Percentiles rank a stretch among this genome's conserved stretches.
phyloP scores from a whole-genome alignment of 345 rosid genomes.

The Hypericum perforatum region DNA sequence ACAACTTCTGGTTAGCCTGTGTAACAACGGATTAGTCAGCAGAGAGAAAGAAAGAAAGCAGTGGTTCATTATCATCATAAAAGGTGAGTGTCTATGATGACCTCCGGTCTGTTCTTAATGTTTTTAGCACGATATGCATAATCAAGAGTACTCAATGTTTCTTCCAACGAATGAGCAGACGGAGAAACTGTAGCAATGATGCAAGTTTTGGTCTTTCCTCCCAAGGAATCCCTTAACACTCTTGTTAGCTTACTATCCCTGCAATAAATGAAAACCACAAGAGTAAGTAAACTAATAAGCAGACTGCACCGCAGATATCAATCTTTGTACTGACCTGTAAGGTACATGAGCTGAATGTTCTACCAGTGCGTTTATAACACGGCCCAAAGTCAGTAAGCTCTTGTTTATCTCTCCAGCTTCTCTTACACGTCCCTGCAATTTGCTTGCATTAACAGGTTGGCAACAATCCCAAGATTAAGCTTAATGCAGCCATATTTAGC shows the following conservation, averaged over 20 bases:
- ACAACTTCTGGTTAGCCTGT: slow-evolving; percentile 92
- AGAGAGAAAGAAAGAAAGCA: slow-evolving; percentile 6
- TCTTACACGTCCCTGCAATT: slow-evolving; percentile 76
- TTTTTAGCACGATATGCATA: slow-evolving; percentile 89
- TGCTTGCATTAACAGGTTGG: neutral
- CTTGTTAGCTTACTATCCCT: slow-evolving; percentile 98
- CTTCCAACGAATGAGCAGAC: slow-evolving; percentile 74
- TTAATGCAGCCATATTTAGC: too few species aligned
- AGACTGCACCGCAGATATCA: neutral
- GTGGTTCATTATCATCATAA: neutral
- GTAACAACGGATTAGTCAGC: slow-evolving; percentile 9
- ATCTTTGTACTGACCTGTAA: slow-evolving; percentile 43
- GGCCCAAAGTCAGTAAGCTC: slow-evolving; percentile 90
- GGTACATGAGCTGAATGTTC: slow-evolving; percentile 97
- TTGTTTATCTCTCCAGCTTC: slow-evolving; percentile 98
- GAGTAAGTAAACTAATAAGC: neutral
- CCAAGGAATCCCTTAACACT: slow-evolving; percentile 80
- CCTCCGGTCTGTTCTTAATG: slow-evolving; percentile 95
- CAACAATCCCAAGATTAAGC: too few species aligned
- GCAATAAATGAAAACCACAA: slow-evolving; percentile 12
- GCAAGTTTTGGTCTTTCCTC: slow-evolving; percentile 96
- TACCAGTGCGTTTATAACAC: slow-evolving; percentile 93
- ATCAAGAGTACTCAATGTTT: slow-evolving; percentile 88
- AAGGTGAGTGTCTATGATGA: slow-evolving; percentile 18
- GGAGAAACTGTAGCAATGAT: slow-evolving; percentile 92